These are phyloP conservation scores for Syncephalastrum contaminatum DNA, from an alignment of 371 early-diverging fungal species.

Conservation along the genomic window DNA sequence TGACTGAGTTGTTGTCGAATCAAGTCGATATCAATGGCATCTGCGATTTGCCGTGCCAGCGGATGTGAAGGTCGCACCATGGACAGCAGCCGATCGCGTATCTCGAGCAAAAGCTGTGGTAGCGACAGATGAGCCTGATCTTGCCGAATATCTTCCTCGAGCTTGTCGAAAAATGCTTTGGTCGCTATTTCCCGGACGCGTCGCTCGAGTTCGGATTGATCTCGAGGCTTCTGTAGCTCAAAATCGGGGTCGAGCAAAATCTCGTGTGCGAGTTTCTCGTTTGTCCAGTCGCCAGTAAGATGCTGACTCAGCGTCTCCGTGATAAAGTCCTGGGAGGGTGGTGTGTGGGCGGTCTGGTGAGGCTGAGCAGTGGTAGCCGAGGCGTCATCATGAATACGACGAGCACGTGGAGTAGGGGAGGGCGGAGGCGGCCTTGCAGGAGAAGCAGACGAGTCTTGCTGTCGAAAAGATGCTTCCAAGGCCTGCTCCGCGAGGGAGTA, in stretches of 20 bases:
- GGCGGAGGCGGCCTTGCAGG: conserved; percentile 14
- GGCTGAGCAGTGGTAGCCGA: neutral
- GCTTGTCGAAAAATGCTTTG: conserved; percentile 65
- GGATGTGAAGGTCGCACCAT: conserved; percentile 31
- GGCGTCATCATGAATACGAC: conserved; percentile 1
- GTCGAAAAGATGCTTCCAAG: conserved; percentile 9
- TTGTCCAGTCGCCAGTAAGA: conserved; percentile 23
- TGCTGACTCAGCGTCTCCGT: conserved; percentile 7
- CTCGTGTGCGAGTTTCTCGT: conserved; percentile 79
- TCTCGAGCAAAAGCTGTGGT: conserved; percentile 50
- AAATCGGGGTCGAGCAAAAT: conserved; percentile 77
- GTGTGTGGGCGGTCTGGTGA: neutral
- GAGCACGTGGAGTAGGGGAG: conserved; percentile 24
- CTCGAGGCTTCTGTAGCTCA: conserved; percentile 34
- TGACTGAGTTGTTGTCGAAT: conserved; percentile 57
- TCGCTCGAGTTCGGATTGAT: conserved; percentile 48
- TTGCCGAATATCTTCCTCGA: conserved; percentile 49
- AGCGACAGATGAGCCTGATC: conserved; percentile 40
- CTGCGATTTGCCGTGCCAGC: conserved; percentile 46
- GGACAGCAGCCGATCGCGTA: conserved; percentile 48
- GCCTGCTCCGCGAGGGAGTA: conserved; percentile 20
- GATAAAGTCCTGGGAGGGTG: conserved; percentile 3
- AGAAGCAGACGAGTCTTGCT: conserved; percentile 7
- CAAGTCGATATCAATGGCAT: conserved; percentile 56
- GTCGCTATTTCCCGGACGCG: conserved; percentile 54